Percentiles rank a stretch among this genome's conserved stretches.
phyloP scores from a whole-genome alignment of 768 basidiomycete genomes.

The Coprinellus micaceus region DNA sequence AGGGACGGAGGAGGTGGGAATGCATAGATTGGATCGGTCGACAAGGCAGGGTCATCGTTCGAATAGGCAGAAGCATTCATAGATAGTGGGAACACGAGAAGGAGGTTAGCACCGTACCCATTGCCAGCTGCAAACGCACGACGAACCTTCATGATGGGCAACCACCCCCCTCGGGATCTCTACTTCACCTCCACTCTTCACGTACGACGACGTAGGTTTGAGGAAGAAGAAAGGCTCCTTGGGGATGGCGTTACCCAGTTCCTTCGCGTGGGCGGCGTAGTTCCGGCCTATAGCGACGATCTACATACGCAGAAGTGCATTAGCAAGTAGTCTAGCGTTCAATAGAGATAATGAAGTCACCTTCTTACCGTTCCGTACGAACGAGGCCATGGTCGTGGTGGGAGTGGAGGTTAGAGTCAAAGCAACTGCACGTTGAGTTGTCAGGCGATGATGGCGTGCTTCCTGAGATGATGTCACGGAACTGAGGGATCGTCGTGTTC shows the following conservation, averaged over 20 bases:
- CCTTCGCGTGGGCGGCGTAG: constrained; percentile 88
- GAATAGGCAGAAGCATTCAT: too few species aligned
- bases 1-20: too few species aligned
- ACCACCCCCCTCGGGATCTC: constrained; percentile 83
- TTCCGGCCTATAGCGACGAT: constrained; percentile 96
- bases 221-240: constrained; percentile 98
- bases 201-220: constrained; percentile 91
- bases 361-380: constrained; percentile 37
- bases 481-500: too few species aligned
- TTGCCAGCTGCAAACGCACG: too few species aligned
- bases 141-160: constrained; percentile 86
- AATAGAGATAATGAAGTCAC: constrained; percentile 15
- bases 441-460: too few species aligned
- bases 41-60: too few species aligned
- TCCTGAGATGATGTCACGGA: too few species aligned
- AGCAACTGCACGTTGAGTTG: too few species aligned
- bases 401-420: not conserved
- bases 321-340: not conserved
- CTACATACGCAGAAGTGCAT: constrained; percentile 31
- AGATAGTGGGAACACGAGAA: too few species aligned
- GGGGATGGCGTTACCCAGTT: constrained; percentile 83
- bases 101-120: too few species aligned
- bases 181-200: constrained; percentile 70
- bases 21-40: too few species aligned
- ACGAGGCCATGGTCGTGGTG: constrained; percentile 28